Base-by-base conservation (phyloP, 2,329 filamentous ascomycete genomes). In the Neofusicoccum cordaticola region DNA sequence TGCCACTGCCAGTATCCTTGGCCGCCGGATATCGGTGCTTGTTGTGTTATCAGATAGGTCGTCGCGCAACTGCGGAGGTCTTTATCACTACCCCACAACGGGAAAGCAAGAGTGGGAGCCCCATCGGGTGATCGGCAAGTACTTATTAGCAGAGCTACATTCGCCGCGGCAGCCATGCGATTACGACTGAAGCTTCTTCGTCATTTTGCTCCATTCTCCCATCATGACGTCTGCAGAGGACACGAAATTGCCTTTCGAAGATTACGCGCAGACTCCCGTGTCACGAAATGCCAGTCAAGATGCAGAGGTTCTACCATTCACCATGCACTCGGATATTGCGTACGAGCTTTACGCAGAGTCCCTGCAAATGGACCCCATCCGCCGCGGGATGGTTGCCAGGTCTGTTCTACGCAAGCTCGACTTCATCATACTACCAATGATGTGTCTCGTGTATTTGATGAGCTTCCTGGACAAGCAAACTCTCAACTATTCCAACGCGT, bases 21-120 rank as follows among this genome's bases (percentile, higher is more conserved):
- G 27, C 39, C n/a, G 41, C 22, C 27, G n/a, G 53, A 19, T 45
- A 44, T 19, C 27, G 34, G 15, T 19, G 27, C 11, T 31, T 31
- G 47, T 50, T 34, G 22, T 13, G 27, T 34, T 50, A 34, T 50
- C 53, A 34, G n/a, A 19, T 45, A 58, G 31, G 56, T 60, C 42
- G 44, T 47, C 7, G 56, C 42, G n/a, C 31, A 22, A 47, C 50
- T 60, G 56, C 56, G 31, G 56, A 58, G 41, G 22, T 37, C 56
- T 60, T 58, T 60, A 60, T 60, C 56, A 47, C 27, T 45, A 35
- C 56, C 56, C 56, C 56, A 52, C 50, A 45, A 27, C 42, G 4
- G 17, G 44, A 11, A 31, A 60, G 42, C 56, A 60, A 60, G 31
- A 60, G 56, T 60, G 56, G 56, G 56, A 60, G 53, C 2, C 42